phyloP scores from a whole-genome alignment of 768 basidiomycete species.

The Leccinum rimulosum region DNA sequence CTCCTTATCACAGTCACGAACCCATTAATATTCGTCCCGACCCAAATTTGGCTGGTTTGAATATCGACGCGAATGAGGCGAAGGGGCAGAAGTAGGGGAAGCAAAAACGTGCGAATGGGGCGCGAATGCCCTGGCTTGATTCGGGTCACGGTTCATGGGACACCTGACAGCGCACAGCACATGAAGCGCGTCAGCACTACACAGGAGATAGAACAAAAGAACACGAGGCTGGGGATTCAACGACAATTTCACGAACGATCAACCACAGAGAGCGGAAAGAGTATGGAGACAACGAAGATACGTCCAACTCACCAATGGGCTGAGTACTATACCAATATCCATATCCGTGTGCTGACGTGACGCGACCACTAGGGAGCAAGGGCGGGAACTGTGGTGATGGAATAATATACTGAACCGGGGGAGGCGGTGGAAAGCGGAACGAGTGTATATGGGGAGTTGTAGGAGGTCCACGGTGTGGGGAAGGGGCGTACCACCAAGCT shows the following conservation, averaged over 20 bases:
- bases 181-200: slow-evolving; percentile 11
- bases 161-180: slow-evolving; percentile 11
- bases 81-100: no score
- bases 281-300: slow-evolving; percentile 1
- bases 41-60: no score
- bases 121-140: slow-evolving; percentile 2
- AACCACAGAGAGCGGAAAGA: background rate
- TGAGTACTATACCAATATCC: slow-evolving; percentile 21
- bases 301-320: background rate
- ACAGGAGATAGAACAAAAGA: background rate
- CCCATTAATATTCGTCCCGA: no score
- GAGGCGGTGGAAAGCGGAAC: slow-evolving; percentile 13
- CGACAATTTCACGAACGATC: slow-evolving; percentile 1
- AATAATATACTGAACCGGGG: slow-evolving; percentile 7
- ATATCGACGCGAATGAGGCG: no score
- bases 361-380: slow-evolving; percentile 10
- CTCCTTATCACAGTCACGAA: no score
- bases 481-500: slow-evolving; percentile 8
- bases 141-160: slow-evolving; percentile 10
- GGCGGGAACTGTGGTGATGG: slow-evolving; percentile 17
- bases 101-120: background rate
- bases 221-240: background rate
- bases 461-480: slow-evolving; percentile 9
- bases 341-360: slow-evolving; percentile 11
- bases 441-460: slow-evolving; percentile 1